Conservation (phyloP, 768 basidiomycete genomes). For the Cyclocybe aegerita region DNA sequence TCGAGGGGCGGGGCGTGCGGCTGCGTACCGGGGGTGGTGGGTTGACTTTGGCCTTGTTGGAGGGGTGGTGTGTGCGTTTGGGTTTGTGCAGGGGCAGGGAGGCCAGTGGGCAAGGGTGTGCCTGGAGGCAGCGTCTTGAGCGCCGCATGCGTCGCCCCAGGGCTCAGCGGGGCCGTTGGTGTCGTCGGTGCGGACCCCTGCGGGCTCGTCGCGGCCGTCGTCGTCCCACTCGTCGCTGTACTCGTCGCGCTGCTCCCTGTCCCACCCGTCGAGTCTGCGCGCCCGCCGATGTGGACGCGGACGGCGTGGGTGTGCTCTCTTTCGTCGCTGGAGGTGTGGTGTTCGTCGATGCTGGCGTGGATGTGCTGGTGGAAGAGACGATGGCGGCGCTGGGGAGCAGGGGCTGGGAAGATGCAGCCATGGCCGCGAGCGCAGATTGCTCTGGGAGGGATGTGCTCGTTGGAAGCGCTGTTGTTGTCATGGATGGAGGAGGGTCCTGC, state of each 20-base stretch:
- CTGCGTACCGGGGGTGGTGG: background rate
- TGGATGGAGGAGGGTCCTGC: background rate
- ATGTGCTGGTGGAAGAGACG: background rate
- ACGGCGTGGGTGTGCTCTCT: too few species aligned
- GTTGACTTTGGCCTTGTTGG: background rate
- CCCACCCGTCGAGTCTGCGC: background rate
- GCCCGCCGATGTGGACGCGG: background rate
- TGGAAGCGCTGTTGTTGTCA: too few species aligned
- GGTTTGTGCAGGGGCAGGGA: background rate
- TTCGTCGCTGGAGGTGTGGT: too few species aligned
- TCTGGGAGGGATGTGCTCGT: too few species aligned
- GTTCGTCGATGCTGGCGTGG: background rate
- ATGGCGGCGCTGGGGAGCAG: background rate
- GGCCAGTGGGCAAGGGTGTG: background rate
- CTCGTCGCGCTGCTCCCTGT: background rate
- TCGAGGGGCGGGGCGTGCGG: slow-evolving; percentile 1
- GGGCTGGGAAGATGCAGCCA: too few species aligned
- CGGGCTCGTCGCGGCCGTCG: slow-evolving; percentile 19
- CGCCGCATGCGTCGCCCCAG: slow-evolving; percentile 10
- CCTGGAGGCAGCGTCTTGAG: slow-evolving; percentile 7
- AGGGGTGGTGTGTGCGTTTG: background rate
- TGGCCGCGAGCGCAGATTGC: too few species aligned
- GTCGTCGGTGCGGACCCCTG: slow-evolving; percentile 18
- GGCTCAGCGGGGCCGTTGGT: slow-evolving; percentile 16
- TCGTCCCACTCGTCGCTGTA: slow-evolving; percentile 7